phyloP scores from a whole-genome alignment of 495 filamentous ascomycete species.

The Pseudevernia furfuracea region DNA sequence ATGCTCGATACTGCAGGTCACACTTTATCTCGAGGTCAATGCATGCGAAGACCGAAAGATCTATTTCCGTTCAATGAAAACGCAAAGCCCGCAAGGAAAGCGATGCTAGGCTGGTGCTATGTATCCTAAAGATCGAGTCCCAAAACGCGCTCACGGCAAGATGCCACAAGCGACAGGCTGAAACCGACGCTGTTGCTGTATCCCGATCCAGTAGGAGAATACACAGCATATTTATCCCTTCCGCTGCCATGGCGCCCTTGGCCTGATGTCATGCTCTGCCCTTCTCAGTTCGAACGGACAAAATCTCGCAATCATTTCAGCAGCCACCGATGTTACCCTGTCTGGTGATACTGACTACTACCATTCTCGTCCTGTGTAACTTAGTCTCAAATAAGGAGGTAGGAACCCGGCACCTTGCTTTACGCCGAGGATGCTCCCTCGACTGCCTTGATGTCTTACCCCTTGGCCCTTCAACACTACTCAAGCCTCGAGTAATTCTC shows the following conservation, averaged over 20 bases:
- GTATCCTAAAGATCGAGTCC: not conserved
- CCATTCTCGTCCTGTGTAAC: not conserved
- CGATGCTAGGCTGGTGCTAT: not conserved
- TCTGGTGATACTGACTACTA: not conserved
- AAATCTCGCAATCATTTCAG: not conserved
- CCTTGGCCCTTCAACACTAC: not conserved
- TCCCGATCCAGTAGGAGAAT: not conserved
- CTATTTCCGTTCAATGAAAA: not conserved
- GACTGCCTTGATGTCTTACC: not conserved
- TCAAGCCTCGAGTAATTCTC: not conserved
- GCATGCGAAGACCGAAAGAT: too few species aligned
- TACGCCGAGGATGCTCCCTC: not conserved
- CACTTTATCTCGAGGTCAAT: too few species aligned
- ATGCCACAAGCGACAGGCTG: conserved; percentile 1
- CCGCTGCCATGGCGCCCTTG: not conserved
- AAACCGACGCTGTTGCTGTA: not conserved
- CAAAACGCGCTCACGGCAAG: not conserved
- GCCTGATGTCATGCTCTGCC: not conserved
- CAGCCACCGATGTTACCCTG: not conserved
- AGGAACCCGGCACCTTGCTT: not conserved
- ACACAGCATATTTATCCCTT: not conserved
- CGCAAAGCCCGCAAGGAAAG: not conserved
- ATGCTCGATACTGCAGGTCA: too few species aligned
- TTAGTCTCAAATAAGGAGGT: not conserved
- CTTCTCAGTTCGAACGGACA: not conserved